These are phyloP conservation scores for Suillus spraguei DNA, from an alignment of 768 basidiomycete genomes.

Conservation along the genomic window DNA sequence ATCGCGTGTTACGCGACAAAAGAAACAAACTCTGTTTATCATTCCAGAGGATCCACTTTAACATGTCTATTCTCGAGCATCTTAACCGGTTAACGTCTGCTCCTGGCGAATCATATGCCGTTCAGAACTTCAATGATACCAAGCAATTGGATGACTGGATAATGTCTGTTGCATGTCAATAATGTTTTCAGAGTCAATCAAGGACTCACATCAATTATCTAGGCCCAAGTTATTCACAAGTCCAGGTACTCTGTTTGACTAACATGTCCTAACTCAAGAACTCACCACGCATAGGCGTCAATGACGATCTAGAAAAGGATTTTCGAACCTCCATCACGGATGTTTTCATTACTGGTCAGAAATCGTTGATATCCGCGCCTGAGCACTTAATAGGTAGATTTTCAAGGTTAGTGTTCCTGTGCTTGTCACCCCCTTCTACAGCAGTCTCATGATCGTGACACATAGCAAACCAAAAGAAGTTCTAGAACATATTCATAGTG, in stretches of 20 bases:
- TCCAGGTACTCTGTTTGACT: background rate
- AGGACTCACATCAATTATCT: background rate
- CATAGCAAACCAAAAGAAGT: conserved; percentile 10
- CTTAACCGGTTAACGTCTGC: background rate
- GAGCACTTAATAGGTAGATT: conserved; percentile 6
- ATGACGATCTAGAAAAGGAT: conserved; percentile 3
- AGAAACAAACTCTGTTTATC: background rate
- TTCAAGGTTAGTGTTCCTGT: conserved; percentile 1
- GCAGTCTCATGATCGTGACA: background rate
- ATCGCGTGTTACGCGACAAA: background rate
- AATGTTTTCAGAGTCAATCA: background rate
- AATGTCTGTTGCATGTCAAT: conserved; percentile 3
- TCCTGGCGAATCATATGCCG: conserved; percentile 4
- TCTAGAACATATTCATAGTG: conserved; percentile 27
- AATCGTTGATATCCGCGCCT: background rate
- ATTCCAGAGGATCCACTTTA: background rate
- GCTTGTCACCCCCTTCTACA: background rate
- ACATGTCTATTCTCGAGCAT: conserved; percentile 7
- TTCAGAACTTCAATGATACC: conserved; percentile 6
- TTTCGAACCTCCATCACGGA: conserved; percentile 1
- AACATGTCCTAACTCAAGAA: background rate
- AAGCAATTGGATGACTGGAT: conserved; percentile 1
- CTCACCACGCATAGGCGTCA: background rate
- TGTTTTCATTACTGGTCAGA: background rate
- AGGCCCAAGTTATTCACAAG: conserved; percentile 1